These are phyloP conservation scores for Paecilomyces niveus DNA, from an alignment of 2,329 filamentous ascomycete species.

Conservation along the genomic window DNA sequence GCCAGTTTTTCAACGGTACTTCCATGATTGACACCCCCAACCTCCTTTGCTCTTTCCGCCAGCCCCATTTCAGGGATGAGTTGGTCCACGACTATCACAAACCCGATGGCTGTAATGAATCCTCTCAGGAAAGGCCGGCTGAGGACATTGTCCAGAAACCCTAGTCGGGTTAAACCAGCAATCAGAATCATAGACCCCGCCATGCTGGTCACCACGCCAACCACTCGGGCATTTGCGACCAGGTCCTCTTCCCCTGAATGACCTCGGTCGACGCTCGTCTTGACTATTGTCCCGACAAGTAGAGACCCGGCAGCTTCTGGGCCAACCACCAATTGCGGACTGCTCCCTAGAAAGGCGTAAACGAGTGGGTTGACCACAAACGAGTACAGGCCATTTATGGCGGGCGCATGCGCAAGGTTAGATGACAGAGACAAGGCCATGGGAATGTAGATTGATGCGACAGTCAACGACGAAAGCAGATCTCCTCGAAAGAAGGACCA, in stretches of 20 bases:
- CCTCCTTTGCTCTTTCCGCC: slow-evolving; percentile 54
- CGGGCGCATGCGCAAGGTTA: slow-evolving; percentile 85
- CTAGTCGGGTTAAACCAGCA: slow-evolving; percentile 75
- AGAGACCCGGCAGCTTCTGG: slow-evolving; percentile 92
- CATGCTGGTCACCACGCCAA: slow-evolving; percentile 80
- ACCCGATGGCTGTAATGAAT: slow-evolving; percentile 94
- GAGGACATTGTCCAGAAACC: slow-evolving; percentile 89
- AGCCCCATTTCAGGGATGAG: slow-evolving; percentile 85
- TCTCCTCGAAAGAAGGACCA: slow-evolving; percentile 79
- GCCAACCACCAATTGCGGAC: slow-evolving; percentile 87
- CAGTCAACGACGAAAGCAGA: slow-evolving; percentile 79
- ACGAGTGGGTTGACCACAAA: slow-evolving; percentile 90
- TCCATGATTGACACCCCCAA: slow-evolving; percentile 64
- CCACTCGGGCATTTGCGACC: slow-evolving; percentile 70
- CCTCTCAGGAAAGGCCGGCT: slow-evolving; percentile 87
- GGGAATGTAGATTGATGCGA: slow-evolving; percentile 97
- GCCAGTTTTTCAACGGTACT: slow-evolving; percentile 79
- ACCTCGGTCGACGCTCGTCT: slow-evolving; percentile 65
- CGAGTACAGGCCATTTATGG: slow-evolving; percentile 88
- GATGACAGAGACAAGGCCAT: slow-evolving; percentile 92
- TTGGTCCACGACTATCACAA: slow-evolving; percentile 94
- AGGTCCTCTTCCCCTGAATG: slow-evolving; percentile 59
- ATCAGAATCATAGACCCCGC: slow-evolving; percentile 83
- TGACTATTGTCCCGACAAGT: slow-evolving; percentile 79
- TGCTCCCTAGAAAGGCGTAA: slow-evolving; percentile 86